A percentile compares a stretch with the other conserved stretches of the same genome.
Conservation (phyloP, 2,329 filamentous ascomycete species). For the Furcasterigmium sp. region DNA sequence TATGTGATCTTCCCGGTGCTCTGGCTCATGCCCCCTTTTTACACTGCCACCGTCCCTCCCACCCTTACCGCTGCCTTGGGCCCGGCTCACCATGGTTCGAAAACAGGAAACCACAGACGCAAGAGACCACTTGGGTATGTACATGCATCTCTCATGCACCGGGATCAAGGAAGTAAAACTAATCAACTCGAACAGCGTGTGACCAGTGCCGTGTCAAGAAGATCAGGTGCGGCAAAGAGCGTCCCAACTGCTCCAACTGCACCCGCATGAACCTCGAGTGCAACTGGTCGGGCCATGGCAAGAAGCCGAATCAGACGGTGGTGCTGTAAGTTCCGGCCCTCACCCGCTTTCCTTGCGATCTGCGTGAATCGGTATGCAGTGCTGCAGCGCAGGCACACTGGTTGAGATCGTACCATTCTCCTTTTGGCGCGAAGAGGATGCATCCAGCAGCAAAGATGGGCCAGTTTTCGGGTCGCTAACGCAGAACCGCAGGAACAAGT, state of each 20-base stretch:
- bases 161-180: not conserved
- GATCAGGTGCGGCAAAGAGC: constrained; percentile 2
- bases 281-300: constrained; percentile 2
- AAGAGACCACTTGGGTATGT: constrained; percentile 2
- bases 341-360: too few species aligned
- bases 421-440: too few species aligned
- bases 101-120: not conserved
- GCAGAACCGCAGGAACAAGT: not conserved
- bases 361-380: too few species aligned
- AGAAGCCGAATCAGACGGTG: constrained; percentile 1
- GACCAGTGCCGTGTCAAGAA: constrained; percentile 4
- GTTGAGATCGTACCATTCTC: not conserved
- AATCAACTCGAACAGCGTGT: not conserved
- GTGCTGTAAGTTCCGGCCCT: not conserved
- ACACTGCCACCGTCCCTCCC: not conserved
- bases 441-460: too few species aligned
- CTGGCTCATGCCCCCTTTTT: too few species aligned
- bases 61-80: not conserved
- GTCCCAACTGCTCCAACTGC: constrained; percentile 3
- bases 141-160: not conserved
- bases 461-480: too few species aligned
- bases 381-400: too few species aligned
- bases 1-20: not conserved
- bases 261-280: constrained; percentile 1
- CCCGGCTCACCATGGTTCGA: not conserved